Conservation (phyloP, 805 yeast species). For the Pichia scutulata region DNA sequence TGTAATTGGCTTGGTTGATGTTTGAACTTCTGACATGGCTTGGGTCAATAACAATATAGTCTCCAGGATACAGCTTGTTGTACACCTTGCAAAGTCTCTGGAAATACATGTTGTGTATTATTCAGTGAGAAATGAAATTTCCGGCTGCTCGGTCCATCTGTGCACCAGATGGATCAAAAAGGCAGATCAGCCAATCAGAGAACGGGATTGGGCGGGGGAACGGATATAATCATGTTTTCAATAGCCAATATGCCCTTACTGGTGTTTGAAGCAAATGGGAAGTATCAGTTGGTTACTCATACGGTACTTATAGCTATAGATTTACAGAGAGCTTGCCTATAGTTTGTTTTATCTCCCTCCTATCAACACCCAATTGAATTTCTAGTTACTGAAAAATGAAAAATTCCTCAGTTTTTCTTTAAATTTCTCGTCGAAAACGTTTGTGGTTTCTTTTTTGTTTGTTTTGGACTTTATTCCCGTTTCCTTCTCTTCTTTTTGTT, state of each 20-base stretch:
- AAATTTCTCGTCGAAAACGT: neutral
- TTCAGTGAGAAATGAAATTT: neutral
- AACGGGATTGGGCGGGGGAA: neutral
- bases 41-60: neutral
- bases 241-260: too few species aligned
- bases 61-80: neutral
- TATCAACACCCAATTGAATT: neutral
- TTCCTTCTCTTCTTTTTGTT: neutral
- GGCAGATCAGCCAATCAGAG: neutral
- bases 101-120: neutral
- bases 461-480: neutral
- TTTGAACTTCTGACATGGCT: neutral
- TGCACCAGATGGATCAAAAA: too few species aligned
- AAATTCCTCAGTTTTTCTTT: neutral
- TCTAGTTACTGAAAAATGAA: neutral
- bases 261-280: too few species aligned
- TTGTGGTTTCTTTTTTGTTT: neutral
- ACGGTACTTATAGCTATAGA: too few species aligned
- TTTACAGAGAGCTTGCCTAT: too few species aligned
- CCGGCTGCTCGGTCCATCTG: neutral
- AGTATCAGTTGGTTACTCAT: too few species aligned
- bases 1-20: slow-evolving; percentile 10
- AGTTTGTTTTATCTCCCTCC: too few species aligned
- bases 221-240: neutral
- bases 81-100: too few species aligned